A percentile compares a stretch with the other conserved stretches of the same genome.
These are phyloP conservation scores for Trichoderma koningiopsis DNA, from an alignment of 2,329 filamentous ascomycete species.

Conservation along the genomic window DNA sequence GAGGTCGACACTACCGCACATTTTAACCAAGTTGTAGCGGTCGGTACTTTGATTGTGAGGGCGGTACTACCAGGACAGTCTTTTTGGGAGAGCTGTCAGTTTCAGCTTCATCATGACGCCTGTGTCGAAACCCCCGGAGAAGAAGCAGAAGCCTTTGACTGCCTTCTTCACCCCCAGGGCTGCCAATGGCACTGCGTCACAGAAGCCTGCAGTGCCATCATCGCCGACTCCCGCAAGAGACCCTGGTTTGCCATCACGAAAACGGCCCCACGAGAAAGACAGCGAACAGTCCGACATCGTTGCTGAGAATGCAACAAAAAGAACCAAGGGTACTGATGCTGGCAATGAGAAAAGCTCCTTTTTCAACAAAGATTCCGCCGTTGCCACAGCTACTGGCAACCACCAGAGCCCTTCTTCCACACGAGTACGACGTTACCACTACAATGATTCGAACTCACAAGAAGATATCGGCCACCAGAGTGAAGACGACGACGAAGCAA, in stretches of 20 bases:
- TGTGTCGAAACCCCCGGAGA: constrained; percentile 47
- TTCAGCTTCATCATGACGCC: constrained; percentile 37
- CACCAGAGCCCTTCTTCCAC: constrained; percentile 33
- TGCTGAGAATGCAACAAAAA: constrained; percentile 12
- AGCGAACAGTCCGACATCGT: constrained; percentile 37
- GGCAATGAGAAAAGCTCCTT: constrained; percentile 39
- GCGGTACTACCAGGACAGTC: neutral
- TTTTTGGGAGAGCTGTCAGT: neutral
- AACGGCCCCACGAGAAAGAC: constrained; percentile 56
- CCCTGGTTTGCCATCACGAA: constrained; percentile 42
- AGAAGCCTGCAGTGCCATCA: constrained; percentile 37
- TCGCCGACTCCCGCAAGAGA: constrained; percentile 34
- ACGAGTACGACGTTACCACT: constrained; percentile 57
- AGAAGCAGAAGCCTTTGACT: constrained; percentile 81
- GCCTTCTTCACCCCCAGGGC: constrained; percentile 77
- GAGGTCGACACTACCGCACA: constrained; percentile 1
- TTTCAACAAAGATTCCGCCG: constrained; percentile 31
- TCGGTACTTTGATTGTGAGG: neutral
- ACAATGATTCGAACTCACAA: constrained; percentile 47
- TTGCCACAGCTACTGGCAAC: neutral
- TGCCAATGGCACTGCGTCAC: constrained; percentile 48
- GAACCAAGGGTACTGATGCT: constrained; percentile 43
- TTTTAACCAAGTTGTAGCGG: neutral
- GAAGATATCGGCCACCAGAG: constrained; percentile 46
- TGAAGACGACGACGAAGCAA: constrained; percentile 53